Evolutionary conservation across 2,329 filamentous ascomycete species (phyloP), one percentile per base, ranked within the genome.

Genomic region (Diaporthe sp.): DNA sequence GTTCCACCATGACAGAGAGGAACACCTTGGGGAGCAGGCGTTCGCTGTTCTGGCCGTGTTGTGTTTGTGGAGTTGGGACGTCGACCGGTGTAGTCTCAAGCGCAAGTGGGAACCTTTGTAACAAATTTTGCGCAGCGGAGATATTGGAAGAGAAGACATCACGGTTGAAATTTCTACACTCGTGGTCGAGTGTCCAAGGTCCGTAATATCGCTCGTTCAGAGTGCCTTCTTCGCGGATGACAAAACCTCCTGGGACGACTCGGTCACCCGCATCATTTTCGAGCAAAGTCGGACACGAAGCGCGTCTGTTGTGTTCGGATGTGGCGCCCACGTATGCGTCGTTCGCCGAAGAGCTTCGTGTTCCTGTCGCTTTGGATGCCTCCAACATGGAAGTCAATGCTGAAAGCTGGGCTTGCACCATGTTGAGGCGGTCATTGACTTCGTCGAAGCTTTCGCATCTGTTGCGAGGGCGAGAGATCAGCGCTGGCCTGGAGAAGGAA

Each of bases 381-480:
- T 49, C 61, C 61, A 65, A n/a, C 42, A 65, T 65, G 42, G 61
- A 65, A 9, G 61, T 65, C 42, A 65, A 12, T 17, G 61, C 42
- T 28, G 42, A 65, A 34, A 65, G 61, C 19, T 65, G 61, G 25
- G 61, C 61, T n/a, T 65, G 61, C 42, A 65, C 61, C 61, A 65
- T 49, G 13, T 65, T 49, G 15, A 65, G 61, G 25, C 61, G 61
- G 42, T 65, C 61, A n/a, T 65, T 65, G 9, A 65, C 61, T 49
- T 65, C 61, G 61, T 65, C 61, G 19, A 65, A 65, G 42, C 61
- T 65, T 65, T 65, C 61, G 9, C 61, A 65, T 34, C 61, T 65
- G 4, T 5, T 25, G 13, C 4, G 17, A 12, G 5, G n/a, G 37
- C 39, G 19, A 3, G 28, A 0, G 19, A 10, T 65, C 8, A 65